phyloP scores from a whole-genome alignment of 306 rosid species.

The Sesbania bispinosa region DNA sequence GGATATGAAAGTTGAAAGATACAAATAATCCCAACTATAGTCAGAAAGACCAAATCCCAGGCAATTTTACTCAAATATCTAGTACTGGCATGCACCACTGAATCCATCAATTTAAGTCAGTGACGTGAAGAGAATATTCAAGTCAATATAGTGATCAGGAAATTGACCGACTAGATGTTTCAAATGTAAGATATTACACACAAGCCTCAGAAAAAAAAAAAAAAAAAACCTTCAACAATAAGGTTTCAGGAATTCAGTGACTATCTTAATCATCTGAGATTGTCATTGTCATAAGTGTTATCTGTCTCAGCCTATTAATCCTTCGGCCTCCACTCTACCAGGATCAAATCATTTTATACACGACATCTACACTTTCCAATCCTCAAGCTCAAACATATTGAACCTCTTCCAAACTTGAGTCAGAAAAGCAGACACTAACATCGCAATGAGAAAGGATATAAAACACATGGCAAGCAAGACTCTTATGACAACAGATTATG shows the following conservation, averaged over 20 bases:
- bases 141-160: neutral
- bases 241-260: neutral
- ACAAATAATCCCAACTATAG: neutral
- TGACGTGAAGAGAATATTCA: neutral
- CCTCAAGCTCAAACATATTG: neutral
- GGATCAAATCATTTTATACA: neutral
- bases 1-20: neutral
- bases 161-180: neutral
- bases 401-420: conserved; percentile 13
- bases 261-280: neutral
- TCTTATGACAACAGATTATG: neutral
- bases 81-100: neutral
- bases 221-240: neutral
- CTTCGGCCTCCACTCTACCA: neutral
- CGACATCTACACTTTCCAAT: neutral
- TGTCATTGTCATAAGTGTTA: neutral
- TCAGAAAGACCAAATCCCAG: neutral
- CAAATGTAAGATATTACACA: neutral
- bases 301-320: neutral
- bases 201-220: neutral
- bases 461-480: neutral
- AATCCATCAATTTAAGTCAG: neutral
- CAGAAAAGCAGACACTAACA: conserved; percentile 3
- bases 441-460: neutral
- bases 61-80: neutral